Conservation (phyloP, 148 eudicot species). For the Rhododendron henanense region DNA sequence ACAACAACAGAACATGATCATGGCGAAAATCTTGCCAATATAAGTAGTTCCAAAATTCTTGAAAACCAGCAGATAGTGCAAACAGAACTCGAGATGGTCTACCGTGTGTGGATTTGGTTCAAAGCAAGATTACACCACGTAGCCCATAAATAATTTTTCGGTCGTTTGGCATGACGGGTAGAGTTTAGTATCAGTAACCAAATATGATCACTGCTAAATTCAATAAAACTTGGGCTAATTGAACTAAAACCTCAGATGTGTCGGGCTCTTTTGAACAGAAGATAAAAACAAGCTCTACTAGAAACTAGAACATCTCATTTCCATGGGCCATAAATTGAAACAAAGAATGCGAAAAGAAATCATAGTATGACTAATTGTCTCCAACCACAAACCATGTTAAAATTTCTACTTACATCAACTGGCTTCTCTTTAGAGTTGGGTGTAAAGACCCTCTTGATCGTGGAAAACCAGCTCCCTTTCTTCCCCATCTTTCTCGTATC, state of each 20-base stretch:
- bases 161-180: not conserved
- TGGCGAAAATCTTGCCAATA: not conserved
- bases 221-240: not conserved
- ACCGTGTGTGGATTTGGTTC: not conserved
- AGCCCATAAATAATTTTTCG: not conserved
- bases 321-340: not conserved
- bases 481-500: slow-evolving; percentile 86
- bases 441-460: slow-evolving; percentile 76
- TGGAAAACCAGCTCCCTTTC: slow-evolving; percentile 99
- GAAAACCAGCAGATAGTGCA: not conserved
- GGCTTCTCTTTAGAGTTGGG: slow-evolving; percentile 77
- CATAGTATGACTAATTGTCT: not conserved
- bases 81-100: not conserved
- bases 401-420: slow-evolving; percentile 49
- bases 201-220: too few relatives aligned
- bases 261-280: not conserved
- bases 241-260: not conserved
- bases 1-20: slow-evolving; percentile 1
- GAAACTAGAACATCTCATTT: not conserved
- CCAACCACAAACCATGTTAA: not conserved
- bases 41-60: not conserved
- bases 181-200: not conserved
- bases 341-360: not conserved
- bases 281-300: not conserved
- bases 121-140: not conserved